Base-by-base conservation (phyloP, 495 filamentous ascomycete genomes). In the Aspergillus sparsus region DNA sequence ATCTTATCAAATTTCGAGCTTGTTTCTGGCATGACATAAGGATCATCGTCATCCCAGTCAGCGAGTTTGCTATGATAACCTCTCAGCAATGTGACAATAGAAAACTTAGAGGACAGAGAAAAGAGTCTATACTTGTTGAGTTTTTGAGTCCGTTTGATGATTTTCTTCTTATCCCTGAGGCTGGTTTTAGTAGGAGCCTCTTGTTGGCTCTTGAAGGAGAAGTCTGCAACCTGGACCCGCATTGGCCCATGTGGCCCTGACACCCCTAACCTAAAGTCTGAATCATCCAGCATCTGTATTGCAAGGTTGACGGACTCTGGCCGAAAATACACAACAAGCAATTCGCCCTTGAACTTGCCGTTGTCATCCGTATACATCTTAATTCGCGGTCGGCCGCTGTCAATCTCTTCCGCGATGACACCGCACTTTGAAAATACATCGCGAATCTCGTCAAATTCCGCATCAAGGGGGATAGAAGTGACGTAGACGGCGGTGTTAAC, bases 401-500 rank as follows among this genome's bases (percentile, higher is more conserved):
- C 94, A 62, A 94, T 92, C 71, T 93, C 90, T 74, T 96, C 90
- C 47, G 93, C 92, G 62, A 98, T 96, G 63, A 98, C 88, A 49
- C 95, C 95, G 71, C 85, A 96, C 61, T 86, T 84, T 50, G 87
- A 90, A 79, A 99, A 99, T 31, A 89, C 81, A 11, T 89, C 81
- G 57, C 84, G 80, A 21, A 98, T 85, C 71, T 99, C 95, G 7
- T 92, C 86, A 18, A 87, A 78, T 0, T 86, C 86, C 16, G 82
- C 87, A 66, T 98, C 90, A 15, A 78, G 73, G 1, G 95, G 95
- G 5, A 99, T 83, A 11, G 85, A 88, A 3, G 91, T 95, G 41
- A 98, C 86, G 71, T 90, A 99, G 51, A 99, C 81, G 18, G 94
- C 95, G 2, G 88, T 93, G 68, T 98, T 98, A 57, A 91, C 83